Evolutionary conservation across 148 eudicot species (phyloP), one percentile per base, ranked within the genome.

Genomic region (Fagopyrum esculentum): DNA sequence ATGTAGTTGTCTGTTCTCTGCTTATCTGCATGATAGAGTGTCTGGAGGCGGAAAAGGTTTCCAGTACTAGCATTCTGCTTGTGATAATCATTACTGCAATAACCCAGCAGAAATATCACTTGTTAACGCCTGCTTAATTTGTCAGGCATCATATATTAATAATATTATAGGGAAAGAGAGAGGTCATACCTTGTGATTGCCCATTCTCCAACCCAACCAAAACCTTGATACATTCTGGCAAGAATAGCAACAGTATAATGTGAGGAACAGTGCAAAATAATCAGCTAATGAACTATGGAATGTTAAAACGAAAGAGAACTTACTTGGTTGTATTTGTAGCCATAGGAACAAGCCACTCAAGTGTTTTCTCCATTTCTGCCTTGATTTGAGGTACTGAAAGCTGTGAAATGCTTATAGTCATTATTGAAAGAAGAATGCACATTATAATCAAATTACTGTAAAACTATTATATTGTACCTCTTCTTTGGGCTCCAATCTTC

Each of bases 121-220:
- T n/a, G 70, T 66, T 64, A 35, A 63, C 35, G 13, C 43, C 35
- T 35, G 17, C 11, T 30, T 8, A 16, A 8, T 63, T 57, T 9
- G n/a, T 57, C 9, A 57, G 19, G 6, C 6, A 57, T 9, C 63
- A 30, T 64, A 12, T 35, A 22, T 22, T 22, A 22, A 22, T 22
- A 22, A 22, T 8, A 9, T 7, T 45, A 43, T n/a, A 40, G 45
- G 4, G 13, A 52, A 43, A 72, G 9, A 73, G 17, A 74, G 75
- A 52, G 4, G 87, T 0, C 70, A 76, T 15, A 91, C 98, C 97
- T 92, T 46, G 93, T 64, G 79, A 89, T 91, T 51, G 98, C 97
- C 98, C 97, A 94, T 79, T 91, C 98, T 80, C 97, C 97, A 74
- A 91, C 97, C 98, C 98, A 94, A 66, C 98, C 98, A 69, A 94